phyloP scores from a whole-genome alignment of 2,329 filamentous ascomycete genomes.

The Exophiala viscosa region DNA sequence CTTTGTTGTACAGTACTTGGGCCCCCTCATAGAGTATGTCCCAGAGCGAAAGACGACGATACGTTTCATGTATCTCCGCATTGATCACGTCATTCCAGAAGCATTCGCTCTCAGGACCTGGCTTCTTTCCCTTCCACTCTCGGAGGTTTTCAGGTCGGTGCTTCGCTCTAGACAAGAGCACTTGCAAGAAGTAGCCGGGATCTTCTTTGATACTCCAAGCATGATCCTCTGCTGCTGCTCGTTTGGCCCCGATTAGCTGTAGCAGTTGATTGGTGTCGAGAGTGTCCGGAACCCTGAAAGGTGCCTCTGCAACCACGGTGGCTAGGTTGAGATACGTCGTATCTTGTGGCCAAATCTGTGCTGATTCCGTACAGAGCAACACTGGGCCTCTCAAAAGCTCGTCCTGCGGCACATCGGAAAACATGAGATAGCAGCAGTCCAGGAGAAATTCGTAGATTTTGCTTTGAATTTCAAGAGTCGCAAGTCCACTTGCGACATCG shows the following conservation, averaged over 20 bases:
- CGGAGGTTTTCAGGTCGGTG: constrained; percentile 47
- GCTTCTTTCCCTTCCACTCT: constrained; percentile 36
- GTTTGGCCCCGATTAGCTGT: constrained; percentile 43
- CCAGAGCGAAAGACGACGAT: constrained; percentile 39
- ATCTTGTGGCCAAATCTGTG: constrained; percentile 29
- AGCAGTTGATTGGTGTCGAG: constrained; percentile 48
- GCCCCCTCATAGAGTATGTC: constrained; percentile 34
- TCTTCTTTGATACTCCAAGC: constrained; percentile 57
- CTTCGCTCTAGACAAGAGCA: constrained; percentile 43
- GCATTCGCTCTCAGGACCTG: constrained; percentile 10
- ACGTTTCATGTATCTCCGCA: constrained; percentile 33
- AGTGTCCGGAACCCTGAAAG: constrained; percentile 49
- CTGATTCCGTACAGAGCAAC: constrained; percentile 40
- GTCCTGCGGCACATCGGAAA: constrained; percentile 49
- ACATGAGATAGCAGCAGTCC: constrained; percentile 44
- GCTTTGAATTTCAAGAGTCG: constrained; percentile 52
- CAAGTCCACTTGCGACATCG: constrained; percentile 35
- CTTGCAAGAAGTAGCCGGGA: constrained; percentile 53
- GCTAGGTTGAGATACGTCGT: constrained; percentile 39
- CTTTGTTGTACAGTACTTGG: too few relatives aligned
- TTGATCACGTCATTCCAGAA: constrained; percentile 44
- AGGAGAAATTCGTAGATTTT: constrained; percentile 49
- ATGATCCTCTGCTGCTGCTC: constrained; percentile 50
- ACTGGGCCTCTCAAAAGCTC: constrained; percentile 31
- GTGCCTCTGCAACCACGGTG: constrained; percentile 47